Percentiles rank a stretch among this genome's conserved stretches.
Conservation (phyloP, 2,329 filamentous ascomycete species). For the Calonectria naviculata region DNA sequence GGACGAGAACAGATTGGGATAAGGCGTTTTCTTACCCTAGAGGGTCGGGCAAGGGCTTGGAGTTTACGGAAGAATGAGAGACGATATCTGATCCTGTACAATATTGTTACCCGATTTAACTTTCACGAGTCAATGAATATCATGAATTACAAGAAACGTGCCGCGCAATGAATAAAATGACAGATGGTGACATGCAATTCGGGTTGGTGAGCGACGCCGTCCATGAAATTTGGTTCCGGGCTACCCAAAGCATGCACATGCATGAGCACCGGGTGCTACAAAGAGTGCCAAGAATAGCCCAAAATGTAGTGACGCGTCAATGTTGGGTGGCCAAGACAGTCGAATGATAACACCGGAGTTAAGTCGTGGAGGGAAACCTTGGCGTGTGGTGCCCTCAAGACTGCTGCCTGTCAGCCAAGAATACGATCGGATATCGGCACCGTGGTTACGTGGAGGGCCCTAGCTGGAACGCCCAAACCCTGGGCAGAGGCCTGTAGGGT, state of each 20-base stretch:
- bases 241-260: neutral
- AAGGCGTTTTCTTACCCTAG: conserved; percentile 31
- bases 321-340: neutral
- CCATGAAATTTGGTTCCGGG: neutral
- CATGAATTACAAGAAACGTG: conserved; percentile 18
- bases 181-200: too few species aligned
- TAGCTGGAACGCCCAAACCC: neutral
- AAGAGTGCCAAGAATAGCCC: conserved; percentile 3
- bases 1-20: conserved; percentile 30
- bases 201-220: neutral
- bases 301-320: conserved; percentile 10
- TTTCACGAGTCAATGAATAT: conserved; percentile 37
- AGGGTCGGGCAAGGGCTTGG: neutral
- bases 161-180: neutral
- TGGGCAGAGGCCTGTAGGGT: neutral
- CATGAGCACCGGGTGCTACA: neutral
- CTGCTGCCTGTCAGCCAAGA: conserved; percentile 11
- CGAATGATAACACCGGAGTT: conserved; percentile 18
- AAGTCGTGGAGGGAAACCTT: conserved; percentile 8
- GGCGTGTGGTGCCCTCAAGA: neutral
- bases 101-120: conserved; percentile 29
- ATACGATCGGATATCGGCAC: conserved; percentile 8
- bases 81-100: conserved; percentile 28
- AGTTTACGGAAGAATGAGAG: conserved; percentile 25
- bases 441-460: neutral